Evolutionary conservation across 768 basidiomycete genomes (phyloP), one percentile per base, ranked within the genome.

Genomic region (Ramaria rubella): DNA sequence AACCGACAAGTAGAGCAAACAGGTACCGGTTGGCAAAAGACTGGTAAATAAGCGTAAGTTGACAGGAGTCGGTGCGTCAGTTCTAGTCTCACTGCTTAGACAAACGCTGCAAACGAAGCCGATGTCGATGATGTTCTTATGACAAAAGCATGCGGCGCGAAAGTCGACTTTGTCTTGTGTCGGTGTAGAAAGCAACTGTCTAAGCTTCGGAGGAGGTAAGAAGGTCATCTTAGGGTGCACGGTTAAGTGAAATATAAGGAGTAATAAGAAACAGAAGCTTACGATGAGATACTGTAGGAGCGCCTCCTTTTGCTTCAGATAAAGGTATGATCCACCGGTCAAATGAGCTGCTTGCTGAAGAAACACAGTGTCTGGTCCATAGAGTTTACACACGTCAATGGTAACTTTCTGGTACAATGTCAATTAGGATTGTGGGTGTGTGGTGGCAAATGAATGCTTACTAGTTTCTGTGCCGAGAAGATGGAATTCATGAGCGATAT

Each of bases 51-150:
- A 23, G 38, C 12, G 38, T 24, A 38, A 27, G 31, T 43, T 3
- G 21, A 40, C 21, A 30, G 19, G 40, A 58, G 27, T 4, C 15
- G 33, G 2, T 43, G 12, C 23, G 31, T 38, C 62, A 43, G 40
- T 33, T 30, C 12, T 26, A 9, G 1, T 78, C 90, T 57, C 63
- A 96, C 94, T 98, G 26, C 93, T 95, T 29, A 99, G 72, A 68
- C 96, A 99, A 30, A 99, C 94, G n/a, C 93, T 95, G 68, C 96
- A 99, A 21, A 99, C 94, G 63, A 94, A 99, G 54, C 94, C 96
- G 52, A 98, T 81, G 67, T 98, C 95, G 38, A 98, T 82, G 48
- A 96, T 95, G 52, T 87, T 86, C 69, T 97, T 96, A 72, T 98
- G 96, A 73, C 96, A 99, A 75, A 99, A 98, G 68, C 95, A 98